Conservation (phyloP, 2,329 filamentous ascomycete species). For the Metarhizium guizhouense region DNA sequence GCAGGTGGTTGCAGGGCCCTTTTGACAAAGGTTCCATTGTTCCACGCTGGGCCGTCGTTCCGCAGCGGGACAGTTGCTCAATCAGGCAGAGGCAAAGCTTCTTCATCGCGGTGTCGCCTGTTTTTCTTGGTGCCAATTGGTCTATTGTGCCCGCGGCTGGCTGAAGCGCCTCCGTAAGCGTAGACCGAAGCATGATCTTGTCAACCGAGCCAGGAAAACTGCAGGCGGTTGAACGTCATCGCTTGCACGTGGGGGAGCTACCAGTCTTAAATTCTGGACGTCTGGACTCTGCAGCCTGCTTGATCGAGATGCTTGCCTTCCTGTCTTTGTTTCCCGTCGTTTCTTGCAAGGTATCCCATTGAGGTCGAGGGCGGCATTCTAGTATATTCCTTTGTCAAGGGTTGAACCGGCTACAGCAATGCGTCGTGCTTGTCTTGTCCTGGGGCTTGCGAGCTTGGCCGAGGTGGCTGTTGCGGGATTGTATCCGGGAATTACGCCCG, state of each 20-base stretch:
- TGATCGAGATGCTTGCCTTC: neutral
- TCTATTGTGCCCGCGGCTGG: neutral
- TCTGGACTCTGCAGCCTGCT: neutral
- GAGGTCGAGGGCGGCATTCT: too few species aligned
- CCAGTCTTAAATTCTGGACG: neutral
- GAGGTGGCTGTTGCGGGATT: constrained; percentile 23
- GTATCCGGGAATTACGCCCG: constrained; percentile 34
- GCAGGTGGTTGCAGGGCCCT: too few species aligned
- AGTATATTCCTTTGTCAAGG: neutral
- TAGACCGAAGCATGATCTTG: neutral
- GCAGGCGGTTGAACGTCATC: neutral
- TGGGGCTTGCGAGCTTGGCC: neutral
- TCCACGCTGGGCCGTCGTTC: too few species aligned
- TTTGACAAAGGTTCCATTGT: too few species aligned
- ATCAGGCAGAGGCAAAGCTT: constrained; percentile 2
- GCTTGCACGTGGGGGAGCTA: neutral
- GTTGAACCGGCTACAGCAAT: neutral
- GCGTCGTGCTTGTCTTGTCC: neutral
- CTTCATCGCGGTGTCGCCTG: neutral
- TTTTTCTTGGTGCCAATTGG: neutral
- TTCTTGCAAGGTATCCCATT: neutral
- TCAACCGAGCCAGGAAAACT: too few species aligned
- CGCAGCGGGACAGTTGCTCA: neutral
- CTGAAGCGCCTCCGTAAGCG: neutral
- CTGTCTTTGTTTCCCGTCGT: neutral